Base-by-base conservation (phyloP, 257 asterid genomes). In the Craterostigma plantagineum region DNA sequence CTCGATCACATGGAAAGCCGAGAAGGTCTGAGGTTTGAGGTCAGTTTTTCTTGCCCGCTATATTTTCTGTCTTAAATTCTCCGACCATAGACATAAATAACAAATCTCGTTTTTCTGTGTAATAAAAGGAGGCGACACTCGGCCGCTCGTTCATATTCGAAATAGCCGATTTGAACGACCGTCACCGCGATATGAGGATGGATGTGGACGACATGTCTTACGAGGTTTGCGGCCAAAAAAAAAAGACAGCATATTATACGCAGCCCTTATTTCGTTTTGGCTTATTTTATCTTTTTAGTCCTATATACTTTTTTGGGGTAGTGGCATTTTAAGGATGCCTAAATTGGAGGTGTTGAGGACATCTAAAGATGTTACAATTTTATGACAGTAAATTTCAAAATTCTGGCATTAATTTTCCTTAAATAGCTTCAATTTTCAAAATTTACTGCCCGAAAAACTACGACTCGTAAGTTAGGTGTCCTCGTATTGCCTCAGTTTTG, bases 1-100 rank as follows among this genome's bases (percentile, higher is more conserved):
- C 59, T 86, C 69, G 94, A 76, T 60, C 90, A 71, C 60, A 79
- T 86, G 94, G 71, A 93, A 30, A 65, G 97, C 46, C 93, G 93
- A 18, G 97, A 86, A 53, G 81, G 73, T 43, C 63, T 78, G 70
- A 73, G 93, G 48, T 43, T 73, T 17, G 48, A 43, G 48, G 48
- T 43, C 11, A 13, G 34, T 9, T 43, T n/a, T 43, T 9, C 2
- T 7, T 43, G 14, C 48, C 0, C 16, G 11, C 9, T 42, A 4
- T 41, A 12, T 14, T 14, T 42, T 27, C 30, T 8, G 14, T 8
- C 30, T 14, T n/a, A 5, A 10, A 0, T 14, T 7, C 30, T 42
- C 30, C 46, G 16, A 11, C 10, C 10, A 2, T 8, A 7, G 11
- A 42, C 7, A 9, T 8, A 12, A 9, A 8, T 0, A 42, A 42